A percentile compares a stretch with the other conserved stretches of the same genome.
These are phyloP conservation scores for Fusarium nodosum DNA, from an alignment of 2,329 filamentous ascomycete genomes.

Conservation along the genomic window DNA sequence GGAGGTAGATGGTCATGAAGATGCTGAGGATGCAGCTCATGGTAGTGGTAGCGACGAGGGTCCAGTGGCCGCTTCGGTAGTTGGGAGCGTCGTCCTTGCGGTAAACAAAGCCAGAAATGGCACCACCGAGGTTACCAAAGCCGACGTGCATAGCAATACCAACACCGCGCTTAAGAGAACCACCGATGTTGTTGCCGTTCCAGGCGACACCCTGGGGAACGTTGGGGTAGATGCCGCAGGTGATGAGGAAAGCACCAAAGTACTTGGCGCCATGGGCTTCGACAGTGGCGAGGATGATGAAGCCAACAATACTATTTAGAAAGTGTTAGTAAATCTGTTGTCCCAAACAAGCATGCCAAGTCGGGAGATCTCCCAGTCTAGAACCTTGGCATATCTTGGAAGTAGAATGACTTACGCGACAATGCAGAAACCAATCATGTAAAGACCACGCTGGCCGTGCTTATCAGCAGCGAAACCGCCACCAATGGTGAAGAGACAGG, in stretches of 20 bases:
- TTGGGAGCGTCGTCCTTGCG: slow-evolving; percentile 62
- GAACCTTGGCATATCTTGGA: slow-evolving; percentile 17
- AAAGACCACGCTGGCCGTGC: slow-evolving; percentile 55
- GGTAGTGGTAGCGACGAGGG: slow-evolving; percentile 68
- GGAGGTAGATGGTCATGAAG: slow-evolving; percentile 70
- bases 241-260: slow-evolving; percentile 61
- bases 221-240: slow-evolving; percentile 63
- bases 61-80: slow-evolving; percentile 70
- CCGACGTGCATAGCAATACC: slow-evolving; percentile 70
- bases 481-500: slow-evolving; percentile 55
- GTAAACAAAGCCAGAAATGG: slow-evolving; percentile 54
- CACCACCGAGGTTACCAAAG: slow-evolving; percentile 57
- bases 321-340: slow-evolving; percentile 29
- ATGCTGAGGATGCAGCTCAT: slow-evolving; percentile 65
- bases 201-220: slow-evolving; percentile 66
- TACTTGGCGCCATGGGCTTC: slow-evolving; percentile 61
- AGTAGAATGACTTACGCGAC: slow-evolving; percentile 51
- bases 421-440: slow-evolving; percentile 56
- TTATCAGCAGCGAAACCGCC: slow-evolving; percentile 61
- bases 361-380: slow-evolving; percentile 17
- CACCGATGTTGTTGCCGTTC: slow-evolving; percentile 19
- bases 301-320: slow-evolving; percentile 51
- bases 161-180: slow-evolving; percentile 17
- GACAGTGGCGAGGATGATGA: slow-evolving; percentile 52
- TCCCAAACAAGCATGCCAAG: slow-evolving; percentile 16